phyloP scores from a whole-genome alignment of 192 early-diverging fungal genomes.

The Cetraspora pellucida region DNA sequence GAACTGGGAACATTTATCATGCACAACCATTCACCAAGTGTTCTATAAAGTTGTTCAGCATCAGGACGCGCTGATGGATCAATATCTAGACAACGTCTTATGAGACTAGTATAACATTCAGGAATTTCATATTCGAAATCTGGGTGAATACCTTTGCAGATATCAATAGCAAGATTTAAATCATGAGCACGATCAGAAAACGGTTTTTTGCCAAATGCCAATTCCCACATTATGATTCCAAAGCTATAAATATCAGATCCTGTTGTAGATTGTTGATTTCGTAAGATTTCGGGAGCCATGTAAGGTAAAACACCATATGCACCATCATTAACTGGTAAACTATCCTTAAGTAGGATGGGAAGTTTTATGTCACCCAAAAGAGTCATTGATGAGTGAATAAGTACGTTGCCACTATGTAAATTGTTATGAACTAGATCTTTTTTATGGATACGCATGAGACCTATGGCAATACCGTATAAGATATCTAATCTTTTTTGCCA shows the following conservation, averaged over 20 bases:
- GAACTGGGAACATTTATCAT: not conserved
- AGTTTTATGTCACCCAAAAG: not conserved
- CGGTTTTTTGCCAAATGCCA: constrained; percentile 39
- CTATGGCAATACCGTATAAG: constrained; percentile 38
- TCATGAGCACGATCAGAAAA: constrained; percentile 34
- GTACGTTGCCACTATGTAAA: constrained; percentile 32
- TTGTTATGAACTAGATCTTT: constrained; percentile 45
- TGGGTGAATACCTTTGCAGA: constrained; percentile 22
- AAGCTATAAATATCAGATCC: constrained; percentile 46
- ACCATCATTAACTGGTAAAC: not conserved
- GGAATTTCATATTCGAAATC: not conserved
- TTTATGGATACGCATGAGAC: constrained; percentile 44
- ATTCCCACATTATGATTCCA: constrained; percentile 51
- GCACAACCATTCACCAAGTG: not conserved
- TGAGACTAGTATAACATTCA: not conserved
- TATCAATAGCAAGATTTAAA: constrained; percentile 4
- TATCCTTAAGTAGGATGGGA: not conserved
- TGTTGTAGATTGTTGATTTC: constrained; percentile 34
- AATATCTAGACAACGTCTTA: constrained; percentile 12
- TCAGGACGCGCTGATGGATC: constrained; percentile 17
- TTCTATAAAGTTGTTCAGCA: constrained; percentile 44
- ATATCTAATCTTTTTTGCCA: constrained; percentile 40
- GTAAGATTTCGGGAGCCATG: constrained; percentile 45
- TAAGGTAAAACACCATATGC: constrained; percentile 42
- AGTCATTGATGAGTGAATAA: not conserved